Conservation (phyloP, 2,329 filamentous ascomycete species). For the Ampelomyces quisqualis region DNA sequence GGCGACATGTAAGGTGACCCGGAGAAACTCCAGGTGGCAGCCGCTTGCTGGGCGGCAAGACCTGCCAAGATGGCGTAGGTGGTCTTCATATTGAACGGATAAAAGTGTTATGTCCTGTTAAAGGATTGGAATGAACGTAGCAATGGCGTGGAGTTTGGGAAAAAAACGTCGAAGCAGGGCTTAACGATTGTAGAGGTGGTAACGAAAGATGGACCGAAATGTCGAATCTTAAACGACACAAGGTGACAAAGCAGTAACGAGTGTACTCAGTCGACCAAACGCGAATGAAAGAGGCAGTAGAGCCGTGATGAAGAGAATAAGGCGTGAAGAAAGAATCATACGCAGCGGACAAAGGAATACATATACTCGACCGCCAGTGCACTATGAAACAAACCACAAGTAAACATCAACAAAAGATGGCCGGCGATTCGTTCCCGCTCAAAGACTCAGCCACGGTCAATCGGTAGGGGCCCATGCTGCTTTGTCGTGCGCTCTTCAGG, state of each 20-base stretch:
- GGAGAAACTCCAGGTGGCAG: conserved; percentile 53
- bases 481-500: conserved; percentile 37
- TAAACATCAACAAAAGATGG: conserved; percentile 25
- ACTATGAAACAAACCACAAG: conserved; percentile 25
- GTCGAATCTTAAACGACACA: conserved; percentile 29
- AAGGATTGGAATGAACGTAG: conserved; percentile 12
- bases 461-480: conserved; percentile 20
- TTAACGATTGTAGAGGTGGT: conserved; percentile 22
- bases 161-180: conserved; percentile 21
- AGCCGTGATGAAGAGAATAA: conserved; percentile 20
- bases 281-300: conserved; percentile 20
- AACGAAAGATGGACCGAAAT: conserved; percentile 14
- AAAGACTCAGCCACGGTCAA: conserved; percentile 32
- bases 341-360: conserved; percentile 20
- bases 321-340: conserved; percentile 11
- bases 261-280: conserved; percentile 37
- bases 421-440: conserved; percentile 13
- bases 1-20: conserved; percentile 65
- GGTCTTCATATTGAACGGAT: conserved; percentile 47
- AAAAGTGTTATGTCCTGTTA: conserved; percentile 7
- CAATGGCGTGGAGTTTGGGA: conserved; percentile 7
- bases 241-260: conserved; percentile 42
- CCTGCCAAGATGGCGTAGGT: conserved; percentile 49
- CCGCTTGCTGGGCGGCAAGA: conserved; percentile 49
- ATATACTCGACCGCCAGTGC: conserved; percentile 26